phyloP scores from a whole-genome alignment of 805 yeast genomes.

The Wickerhamiella cacticola region DNA sequence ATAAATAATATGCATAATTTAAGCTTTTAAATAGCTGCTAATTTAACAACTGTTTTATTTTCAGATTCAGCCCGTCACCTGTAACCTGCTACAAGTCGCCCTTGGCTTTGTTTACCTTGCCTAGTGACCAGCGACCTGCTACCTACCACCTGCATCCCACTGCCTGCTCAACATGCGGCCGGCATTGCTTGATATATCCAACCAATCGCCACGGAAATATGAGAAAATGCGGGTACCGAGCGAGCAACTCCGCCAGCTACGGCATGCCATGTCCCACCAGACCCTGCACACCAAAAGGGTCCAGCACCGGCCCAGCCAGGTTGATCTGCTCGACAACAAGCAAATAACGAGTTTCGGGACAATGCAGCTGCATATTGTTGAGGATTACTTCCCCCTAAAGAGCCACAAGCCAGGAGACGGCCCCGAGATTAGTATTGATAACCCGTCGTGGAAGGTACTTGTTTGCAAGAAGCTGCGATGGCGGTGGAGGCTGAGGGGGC shows the following conservation, averaged over 20 bases:
- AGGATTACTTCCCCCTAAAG: constrained; percentile 26
- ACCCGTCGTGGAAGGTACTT: constrained; percentile 20
- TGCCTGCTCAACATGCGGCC: too few species aligned
- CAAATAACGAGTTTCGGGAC: constrained; percentile 30
- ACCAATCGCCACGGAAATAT: constrained; percentile 21
- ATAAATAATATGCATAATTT: too few species aligned
- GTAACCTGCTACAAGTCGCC: not conserved
- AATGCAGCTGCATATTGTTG: constrained; percentile 21
- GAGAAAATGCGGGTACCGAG: constrained; percentile 20
- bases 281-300: constrained; percentile 12
- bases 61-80: too few species aligned
- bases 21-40: too few species aligned
- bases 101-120: not conserved
- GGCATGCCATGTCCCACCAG: constrained; percentile 14
- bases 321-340: constrained; percentile 32
- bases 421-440: not conserved
- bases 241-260: constrained; percentile 11
- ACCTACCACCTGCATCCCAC: too few species aligned
- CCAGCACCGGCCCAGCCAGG: constrained; percentile 24
- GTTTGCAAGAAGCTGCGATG: constrained; percentile 33
- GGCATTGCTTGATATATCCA: constrained; percentile 14
- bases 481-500: constrained; percentile 41
- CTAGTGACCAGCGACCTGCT: too few species aligned
- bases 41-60: too few species aligned
- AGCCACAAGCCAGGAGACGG: constrained; percentile 6